These are phyloP conservation scores for Rutstroemia sp. DNA, from an alignment of 2,329 filamentous ascomycete species.

Conservation along the genomic window DNA sequence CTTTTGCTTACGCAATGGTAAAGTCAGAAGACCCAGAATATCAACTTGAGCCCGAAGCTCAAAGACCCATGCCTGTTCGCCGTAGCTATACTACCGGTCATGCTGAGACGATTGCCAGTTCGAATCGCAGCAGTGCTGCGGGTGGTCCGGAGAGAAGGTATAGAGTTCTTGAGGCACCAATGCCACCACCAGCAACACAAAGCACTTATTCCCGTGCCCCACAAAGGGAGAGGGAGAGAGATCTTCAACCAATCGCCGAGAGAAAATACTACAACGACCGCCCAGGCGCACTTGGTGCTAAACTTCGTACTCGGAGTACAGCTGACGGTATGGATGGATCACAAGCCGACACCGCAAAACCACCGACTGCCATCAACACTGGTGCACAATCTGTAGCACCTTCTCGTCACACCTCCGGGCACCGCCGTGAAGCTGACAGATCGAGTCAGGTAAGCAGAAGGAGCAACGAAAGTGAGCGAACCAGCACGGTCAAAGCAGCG, in stretches of 20 bases:
- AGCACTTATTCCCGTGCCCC: neutral
- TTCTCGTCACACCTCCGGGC: neutral
- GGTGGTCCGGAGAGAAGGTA: neutral
- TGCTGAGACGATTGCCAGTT: conserved; percentile 4
- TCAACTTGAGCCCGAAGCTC: neutral
- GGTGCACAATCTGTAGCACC: neutral
- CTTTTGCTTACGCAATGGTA: conserved; percentile 67
- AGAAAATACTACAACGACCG: neutral
- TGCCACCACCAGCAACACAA: conserved; percentile 1
- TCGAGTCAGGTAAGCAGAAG: too few species aligned
- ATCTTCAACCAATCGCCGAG: neutral
- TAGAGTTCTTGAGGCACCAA: conserved; percentile 4
- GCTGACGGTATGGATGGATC: neutral
- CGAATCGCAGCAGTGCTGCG: neutral
- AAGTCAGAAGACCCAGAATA: conserved; percentile 41
- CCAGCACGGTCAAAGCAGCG: neutral
- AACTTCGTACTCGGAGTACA: neutral
- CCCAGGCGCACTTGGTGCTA: neutral
- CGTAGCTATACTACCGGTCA: conserved; percentile 3
- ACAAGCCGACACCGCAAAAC: neutral
- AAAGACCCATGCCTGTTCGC: neutral
- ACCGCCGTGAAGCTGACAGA: too few species aligned
- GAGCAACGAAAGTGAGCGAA: neutral
- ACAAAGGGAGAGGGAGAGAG: conserved; percentile 4
- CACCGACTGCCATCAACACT: conserved; percentile 2